phyloP scores from a whole-genome alignment of 2,329 filamentous ascomycete genomes.

The Beauveria asiatica region DNA sequence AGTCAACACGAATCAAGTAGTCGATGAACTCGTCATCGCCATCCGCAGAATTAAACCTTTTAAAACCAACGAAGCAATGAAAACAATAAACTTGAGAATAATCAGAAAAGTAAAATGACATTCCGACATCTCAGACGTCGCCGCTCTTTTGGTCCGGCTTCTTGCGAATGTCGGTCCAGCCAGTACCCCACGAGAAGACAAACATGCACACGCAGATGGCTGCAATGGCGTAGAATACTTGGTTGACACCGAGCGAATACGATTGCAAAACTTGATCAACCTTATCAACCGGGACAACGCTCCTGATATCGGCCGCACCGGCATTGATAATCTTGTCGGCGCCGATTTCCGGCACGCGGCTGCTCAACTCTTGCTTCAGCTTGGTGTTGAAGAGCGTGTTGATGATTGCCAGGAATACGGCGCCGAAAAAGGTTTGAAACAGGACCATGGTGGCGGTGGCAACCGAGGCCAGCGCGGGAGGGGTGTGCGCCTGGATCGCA shows the following conservation, averaged over 20 bases:
- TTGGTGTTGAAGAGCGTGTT: constrained; percentile 24
- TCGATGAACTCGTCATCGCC: too few species aligned
- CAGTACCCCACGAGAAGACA: constrained; percentile 33
- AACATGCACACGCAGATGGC: constrained; percentile 24
- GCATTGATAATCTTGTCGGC: constrained; percentile 28
- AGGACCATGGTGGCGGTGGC: constrained; percentile 24
- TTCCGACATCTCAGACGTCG: constrained; percentile 13
- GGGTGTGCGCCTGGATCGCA: constrained; percentile 21
- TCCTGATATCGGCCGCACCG: constrained; percentile 32
- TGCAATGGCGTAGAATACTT: constrained; percentile 23
- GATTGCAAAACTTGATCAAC: constrained; percentile 29
- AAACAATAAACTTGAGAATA: not conserved
- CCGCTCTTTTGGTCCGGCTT: constrained; percentile 19
- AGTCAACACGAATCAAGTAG: not conserved
- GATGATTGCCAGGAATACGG: constrained; percentile 34
- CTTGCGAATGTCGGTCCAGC: constrained; percentile 37
- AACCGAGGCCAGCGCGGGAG: constrained; percentile 18
- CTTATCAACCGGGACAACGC: constrained; percentile 21
- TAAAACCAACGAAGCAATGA: not conserved
- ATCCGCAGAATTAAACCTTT: not conserved
- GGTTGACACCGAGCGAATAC: constrained; percentile 28
- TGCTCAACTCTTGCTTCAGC: constrained; percentile 23
- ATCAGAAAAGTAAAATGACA: too few species aligned
- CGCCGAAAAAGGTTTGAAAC: constrained; percentile 37
- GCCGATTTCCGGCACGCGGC: constrained; percentile 22